Evolutionary conservation across 768 basidiomycete genomes (phyloP).

Genomic region (Asterophora lycoperdoides): DNA sequence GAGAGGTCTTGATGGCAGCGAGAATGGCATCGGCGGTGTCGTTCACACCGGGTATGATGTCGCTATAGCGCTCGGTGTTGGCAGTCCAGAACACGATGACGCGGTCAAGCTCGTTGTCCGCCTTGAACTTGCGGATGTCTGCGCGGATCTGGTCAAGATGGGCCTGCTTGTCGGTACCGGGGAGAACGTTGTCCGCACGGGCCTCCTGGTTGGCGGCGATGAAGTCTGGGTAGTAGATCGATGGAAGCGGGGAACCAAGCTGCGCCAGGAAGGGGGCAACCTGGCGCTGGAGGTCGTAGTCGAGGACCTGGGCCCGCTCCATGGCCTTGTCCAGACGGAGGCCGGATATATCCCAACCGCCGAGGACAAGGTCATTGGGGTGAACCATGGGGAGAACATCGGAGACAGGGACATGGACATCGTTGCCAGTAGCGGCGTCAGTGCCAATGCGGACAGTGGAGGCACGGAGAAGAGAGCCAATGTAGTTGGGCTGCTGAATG

Average conservation of each 20-base stretch:
- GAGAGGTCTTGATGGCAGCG: conserved; percentile 73
- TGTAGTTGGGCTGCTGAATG: conserved; percentile 93
- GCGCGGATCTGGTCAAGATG: conserved; percentile 89
- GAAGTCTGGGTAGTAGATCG: conserved; percentile 96
- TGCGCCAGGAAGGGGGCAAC: conserved; percentile 81
- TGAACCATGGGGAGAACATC: conserved; percentile 97
- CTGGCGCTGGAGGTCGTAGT: conserved; percentile 96
- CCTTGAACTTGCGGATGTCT: conserved; percentile 95
- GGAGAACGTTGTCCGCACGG: conserved; percentile 90
- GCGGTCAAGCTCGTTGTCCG: conserved; percentile 75
- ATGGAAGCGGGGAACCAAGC: conserved; percentile 81
- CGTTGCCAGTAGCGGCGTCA: conserved; percentile 76
- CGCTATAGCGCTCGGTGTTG: conserved; percentile 97
- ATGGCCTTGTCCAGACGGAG: conserved; percentile 85
- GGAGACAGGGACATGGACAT: conserved; percentile 87
- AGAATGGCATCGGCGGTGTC: conserved; percentile 90
- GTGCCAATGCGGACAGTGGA: conserved; percentile 91
- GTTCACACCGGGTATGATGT: conserved; percentile 91
- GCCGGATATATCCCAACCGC: conserved; percentile 97
- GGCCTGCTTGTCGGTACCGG: conserved; percentile 79
- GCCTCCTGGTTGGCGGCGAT: conserved; percentile 97
- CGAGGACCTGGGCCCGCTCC: conserved; percentile 88
- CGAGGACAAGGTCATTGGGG: conserved; percentile 95
- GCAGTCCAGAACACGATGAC: conserved; percentile 98
- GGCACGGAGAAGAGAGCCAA: conserved; percentile 93